These are phyloP conservation scores for Aspergillus uvarum DNA, from an alignment of 2,329 filamentous ascomycete species.

Conservation along the genomic window DNA sequence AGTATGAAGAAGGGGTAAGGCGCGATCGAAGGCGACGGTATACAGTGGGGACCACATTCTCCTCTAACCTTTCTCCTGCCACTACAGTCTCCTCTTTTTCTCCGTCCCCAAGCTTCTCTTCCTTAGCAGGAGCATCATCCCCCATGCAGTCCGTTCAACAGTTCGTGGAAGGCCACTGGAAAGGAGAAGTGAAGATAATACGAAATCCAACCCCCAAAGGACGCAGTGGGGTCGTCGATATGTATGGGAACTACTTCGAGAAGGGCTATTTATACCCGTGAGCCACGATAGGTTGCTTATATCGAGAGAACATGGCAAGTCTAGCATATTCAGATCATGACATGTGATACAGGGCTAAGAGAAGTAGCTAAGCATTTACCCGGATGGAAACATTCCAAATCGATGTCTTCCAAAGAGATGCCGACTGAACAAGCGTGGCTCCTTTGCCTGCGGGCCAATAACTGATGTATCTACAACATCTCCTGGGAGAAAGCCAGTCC, in stretches of 20 bases:
- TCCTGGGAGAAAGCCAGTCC: not conserved
- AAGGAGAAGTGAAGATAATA: constrained; percentile 59
- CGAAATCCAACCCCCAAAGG: constrained; percentile 43
- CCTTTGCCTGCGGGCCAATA: not conserved
- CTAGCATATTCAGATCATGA: not conserved
- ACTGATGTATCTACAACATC: not conserved
- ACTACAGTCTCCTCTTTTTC: constrained; percentile 11
- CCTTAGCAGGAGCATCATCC: constrained; percentile 13
- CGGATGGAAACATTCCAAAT: not conserved
- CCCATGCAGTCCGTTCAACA: constrained; percentile 31
- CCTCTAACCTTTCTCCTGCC: constrained; percentile 9
- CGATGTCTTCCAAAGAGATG: not conserved
- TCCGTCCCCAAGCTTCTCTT: constrained; percentile 15
- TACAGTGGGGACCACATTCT: constrained; percentile 25
- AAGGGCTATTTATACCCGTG: constrained; percentile 54
- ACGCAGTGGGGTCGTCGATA: constrained; percentile 49
- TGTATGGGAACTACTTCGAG: constrained; percentile 56
- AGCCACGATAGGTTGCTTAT: constrained; percentile 13
- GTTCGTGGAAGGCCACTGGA: constrained; percentile 60
- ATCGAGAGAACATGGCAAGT: not conserved
- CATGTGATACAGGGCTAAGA: too few species aligned
- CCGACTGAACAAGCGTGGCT: not conserved
- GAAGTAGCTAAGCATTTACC: too few species aligned
- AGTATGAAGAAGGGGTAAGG: constrained; percentile 43
- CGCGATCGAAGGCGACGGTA: constrained; percentile 27